Conservation (phyloP, 345 rosid species). For the Salix udensis region DNA sequence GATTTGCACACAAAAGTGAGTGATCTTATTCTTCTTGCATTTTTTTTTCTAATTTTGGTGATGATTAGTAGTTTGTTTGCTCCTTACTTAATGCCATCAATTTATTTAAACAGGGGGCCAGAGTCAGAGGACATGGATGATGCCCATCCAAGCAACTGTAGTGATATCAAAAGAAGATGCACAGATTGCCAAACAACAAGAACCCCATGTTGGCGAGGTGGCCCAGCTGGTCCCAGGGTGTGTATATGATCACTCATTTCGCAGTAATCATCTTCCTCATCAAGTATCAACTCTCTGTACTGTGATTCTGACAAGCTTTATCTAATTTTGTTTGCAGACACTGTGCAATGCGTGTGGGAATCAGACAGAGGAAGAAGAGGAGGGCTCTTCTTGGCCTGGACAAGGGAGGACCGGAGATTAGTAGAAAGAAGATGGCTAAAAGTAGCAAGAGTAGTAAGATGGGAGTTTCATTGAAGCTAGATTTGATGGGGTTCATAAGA, state of each 20-base stretch:
- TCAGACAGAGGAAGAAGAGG: slow-evolving; percentile 68
- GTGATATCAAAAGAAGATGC: slow-evolving; percentile 38
- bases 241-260: background rate
- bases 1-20: slow-evolving; percentile 14
- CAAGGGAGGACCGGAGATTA: slow-evolving; percentile 21
- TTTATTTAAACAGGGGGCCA: slow-evolving; percentile 9
- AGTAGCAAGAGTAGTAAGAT: background rate
- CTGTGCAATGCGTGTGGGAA: slow-evolving; percentile 94
- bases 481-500: slow-evolving; percentile 13
- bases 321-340: slow-evolving; percentile 40
- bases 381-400: slow-evolving; percentile 36
- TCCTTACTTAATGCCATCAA: background rate
- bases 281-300: background rate
- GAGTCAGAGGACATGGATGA: slow-evolving; percentile 6
- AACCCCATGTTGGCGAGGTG: slow-evolving; percentile 87
- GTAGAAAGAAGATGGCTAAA: slow-evolving; percentile 12
- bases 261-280: background rate
- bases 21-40: background rate
- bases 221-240: slow-evolving; percentile 88
- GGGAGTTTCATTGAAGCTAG: slow-evolving; percentile 20
- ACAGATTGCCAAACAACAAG: slow-evolving; percentile 66
- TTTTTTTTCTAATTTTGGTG: background rate
- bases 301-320: background rate
- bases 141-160: background rate
- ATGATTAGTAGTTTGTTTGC: background rate